phyloP scores from a whole-genome alignment of 2,329 filamentous ascomycete species.

The Fusarium robinianum region DNA sequence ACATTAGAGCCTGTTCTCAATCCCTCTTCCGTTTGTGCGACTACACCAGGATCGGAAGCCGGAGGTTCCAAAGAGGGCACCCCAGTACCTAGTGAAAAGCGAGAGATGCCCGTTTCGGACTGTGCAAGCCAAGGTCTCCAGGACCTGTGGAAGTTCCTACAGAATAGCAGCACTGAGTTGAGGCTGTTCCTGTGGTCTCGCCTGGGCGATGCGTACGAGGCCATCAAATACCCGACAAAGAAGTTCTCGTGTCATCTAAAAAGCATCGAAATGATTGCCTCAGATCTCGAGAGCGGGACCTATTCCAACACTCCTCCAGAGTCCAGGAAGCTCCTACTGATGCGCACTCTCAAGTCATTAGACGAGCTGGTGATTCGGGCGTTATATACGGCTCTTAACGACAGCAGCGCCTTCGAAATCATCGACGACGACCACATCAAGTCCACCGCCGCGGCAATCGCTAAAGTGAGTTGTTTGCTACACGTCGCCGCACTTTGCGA shows the following conservation, averaged over 20 bases:
- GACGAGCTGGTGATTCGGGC: constrained; percentile 76
- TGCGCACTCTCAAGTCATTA: constrained; percentile 77
- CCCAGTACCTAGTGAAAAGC: constrained; percentile 15
- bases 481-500: constrained; percentile 82
- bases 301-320: constrained; percentile 62
- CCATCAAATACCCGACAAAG: constrained; percentile 84
- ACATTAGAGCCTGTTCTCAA: constrained; percentile 91
- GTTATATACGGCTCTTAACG: constrained; percentile 69
- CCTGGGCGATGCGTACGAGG: constrained; percentile 84
- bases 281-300: constrained; percentile 64
- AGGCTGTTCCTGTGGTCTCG: constrained; percentile 88
- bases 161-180: constrained; percentile 79
- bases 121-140: constrained; percentile 62
- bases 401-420: constrained; percentile 76
- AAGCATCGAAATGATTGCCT: constrained; percentile 81
- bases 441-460: constrained; percentile 72
- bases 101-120: constrained; percentile 51
- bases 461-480: constrained; percentile 72
- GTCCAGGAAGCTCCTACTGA: constrained; percentile 69
- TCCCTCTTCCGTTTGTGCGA: constrained; percentile 59
- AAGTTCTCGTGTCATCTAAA: constrained; percentile 85
- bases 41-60: constrained; percentile 20
- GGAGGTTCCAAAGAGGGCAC: constrained; percentile 20
- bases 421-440: constrained; percentile 79
- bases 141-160: constrained; percentile 85